phyloP scores from a whole-genome alignment of 176 grass and related monocot species.

The Urochloa ruziziensis region DNA sequence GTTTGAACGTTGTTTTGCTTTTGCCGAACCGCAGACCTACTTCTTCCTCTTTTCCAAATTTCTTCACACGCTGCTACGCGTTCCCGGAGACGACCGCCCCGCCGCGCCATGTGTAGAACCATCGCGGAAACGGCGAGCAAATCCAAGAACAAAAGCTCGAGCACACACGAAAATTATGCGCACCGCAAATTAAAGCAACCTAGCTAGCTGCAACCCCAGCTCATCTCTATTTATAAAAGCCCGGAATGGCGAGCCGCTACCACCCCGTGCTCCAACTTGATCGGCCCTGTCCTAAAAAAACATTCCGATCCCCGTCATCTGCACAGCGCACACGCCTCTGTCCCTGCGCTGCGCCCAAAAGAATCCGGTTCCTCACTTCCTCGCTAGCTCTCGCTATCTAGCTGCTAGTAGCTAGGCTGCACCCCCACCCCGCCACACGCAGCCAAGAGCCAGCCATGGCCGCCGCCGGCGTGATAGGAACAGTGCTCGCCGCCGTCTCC shows the following conservation, averaged over 20 bases:
- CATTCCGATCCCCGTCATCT: background rate
- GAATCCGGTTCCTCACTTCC: background rate
- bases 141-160: background rate
- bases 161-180: background rate
- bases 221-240: constrained; percentile 20
- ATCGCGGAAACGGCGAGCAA: constrained; percentile 6
- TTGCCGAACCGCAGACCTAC: background rate
- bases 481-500: background rate
- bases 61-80: background rate
- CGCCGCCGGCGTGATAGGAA: background rate
- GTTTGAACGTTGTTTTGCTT: background rate
- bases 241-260: background rate
- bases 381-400: background rate
- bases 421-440: background rate
- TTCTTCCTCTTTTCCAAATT: background rate
- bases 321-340: background rate
- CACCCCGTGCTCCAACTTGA: background rate
- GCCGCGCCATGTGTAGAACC: constrained; percentile 20
- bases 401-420: background rate
- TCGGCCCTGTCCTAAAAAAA: background rate
- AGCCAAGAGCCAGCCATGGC: background rate
- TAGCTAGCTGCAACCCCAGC: background rate
- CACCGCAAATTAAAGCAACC: background rate
- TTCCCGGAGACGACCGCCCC: background rate
- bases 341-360: background rate